Evolutionary conservation across 768 basidiomycete species (phyloP).

Genomic region (Boletus sp.): DNA sequence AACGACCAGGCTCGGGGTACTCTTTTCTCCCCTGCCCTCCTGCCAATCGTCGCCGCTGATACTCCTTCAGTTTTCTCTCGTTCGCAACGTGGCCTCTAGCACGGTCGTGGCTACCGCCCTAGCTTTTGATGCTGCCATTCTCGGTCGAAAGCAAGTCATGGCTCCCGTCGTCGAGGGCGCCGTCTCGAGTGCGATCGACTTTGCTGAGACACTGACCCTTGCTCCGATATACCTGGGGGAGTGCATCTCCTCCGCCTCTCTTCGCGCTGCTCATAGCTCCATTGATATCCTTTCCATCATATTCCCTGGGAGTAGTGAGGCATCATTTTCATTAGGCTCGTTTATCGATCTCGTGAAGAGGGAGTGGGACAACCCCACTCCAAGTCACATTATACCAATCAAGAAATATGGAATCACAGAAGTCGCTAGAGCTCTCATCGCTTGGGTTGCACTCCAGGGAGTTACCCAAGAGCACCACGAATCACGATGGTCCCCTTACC

Average conservation of each 20-base stretch:
- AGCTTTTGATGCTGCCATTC: constrained; percentile 62
- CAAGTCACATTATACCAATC: constrained; percentile 51
- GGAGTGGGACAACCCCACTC: constrained; percentile 63
- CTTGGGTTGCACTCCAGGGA: constrained; percentile 78
- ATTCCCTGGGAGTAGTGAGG: constrained; percentile 73
- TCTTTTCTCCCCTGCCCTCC: constrained; percentile 23
- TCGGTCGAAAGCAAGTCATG: constrained; percentile 58
- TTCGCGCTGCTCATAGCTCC: constrained; percentile 71
- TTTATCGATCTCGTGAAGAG: constrained; percentile 78
- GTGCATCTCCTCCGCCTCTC: constrained; percentile 70
- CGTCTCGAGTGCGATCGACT: constrained; percentile 56
- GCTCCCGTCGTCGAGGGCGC: constrained; percentile 56
- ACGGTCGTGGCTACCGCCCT: constrained; percentile 57
- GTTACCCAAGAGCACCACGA: constrained; percentile 83
- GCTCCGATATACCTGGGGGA: constrained; percentile 74
- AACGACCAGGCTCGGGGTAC: constrained; percentile 67
- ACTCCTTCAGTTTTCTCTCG: constrained; percentile 59
- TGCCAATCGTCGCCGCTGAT: constrained; percentile 7
- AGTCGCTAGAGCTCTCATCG: constrained; percentile 66
- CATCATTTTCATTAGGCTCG: constrained; percentile 75
- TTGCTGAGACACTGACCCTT: constrained; percentile 69
- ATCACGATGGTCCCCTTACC: constrained; percentile 58
- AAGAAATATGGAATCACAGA: constrained; percentile 62
- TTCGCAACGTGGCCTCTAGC: constrained; percentile 56
- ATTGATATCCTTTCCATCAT: constrained; percentile 70